Conservation (phyloP, 1,284 basidiomycete genomes). For the Mycena citricolor region DNA sequence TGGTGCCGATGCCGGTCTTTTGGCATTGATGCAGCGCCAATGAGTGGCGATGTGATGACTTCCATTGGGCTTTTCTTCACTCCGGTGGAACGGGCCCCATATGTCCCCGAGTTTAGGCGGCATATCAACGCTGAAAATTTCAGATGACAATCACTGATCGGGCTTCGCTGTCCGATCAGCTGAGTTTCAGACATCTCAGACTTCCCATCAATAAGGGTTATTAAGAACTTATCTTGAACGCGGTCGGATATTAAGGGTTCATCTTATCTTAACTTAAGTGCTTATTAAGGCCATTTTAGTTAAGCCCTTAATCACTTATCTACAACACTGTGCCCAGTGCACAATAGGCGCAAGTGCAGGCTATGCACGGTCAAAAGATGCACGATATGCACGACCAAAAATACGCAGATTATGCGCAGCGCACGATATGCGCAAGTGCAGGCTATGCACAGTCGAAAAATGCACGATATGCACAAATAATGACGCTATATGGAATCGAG, state of each 20-base stretch:
- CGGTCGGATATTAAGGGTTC: background rate
- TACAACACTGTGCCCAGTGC: constrained; percentile 3
- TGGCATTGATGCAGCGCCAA: background rate
- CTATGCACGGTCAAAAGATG: too few relatives aligned
- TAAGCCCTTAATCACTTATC: background rate
- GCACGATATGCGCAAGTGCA: too few relatives aligned
- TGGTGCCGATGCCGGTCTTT: background rate
- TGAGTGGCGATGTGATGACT: background rate
- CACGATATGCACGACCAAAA: too few relatives aligned
- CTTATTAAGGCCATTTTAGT: constrained; percentile 1
- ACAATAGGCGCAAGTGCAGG: too few relatives aligned
- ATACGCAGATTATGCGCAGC: too few relatives aligned
- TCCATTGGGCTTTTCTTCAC: background rate
- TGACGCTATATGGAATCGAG: too few relatives aligned
- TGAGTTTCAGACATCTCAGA: background rate
- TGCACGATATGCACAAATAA: too few relatives aligned
- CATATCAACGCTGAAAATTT: background rate
- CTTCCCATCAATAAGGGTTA: too few relatives aligned
- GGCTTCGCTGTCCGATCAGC: background rate
- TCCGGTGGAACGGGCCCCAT: background rate
- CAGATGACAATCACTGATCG: background rate
- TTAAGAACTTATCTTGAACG: background rate
- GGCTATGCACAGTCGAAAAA: too few relatives aligned
- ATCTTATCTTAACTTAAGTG: background rate
- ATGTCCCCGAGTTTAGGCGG: background rate